Base-by-base conservation (phyloP, 805 yeast genomes). In the Saccharomycopsis oosterbeekiorum region DNA sequence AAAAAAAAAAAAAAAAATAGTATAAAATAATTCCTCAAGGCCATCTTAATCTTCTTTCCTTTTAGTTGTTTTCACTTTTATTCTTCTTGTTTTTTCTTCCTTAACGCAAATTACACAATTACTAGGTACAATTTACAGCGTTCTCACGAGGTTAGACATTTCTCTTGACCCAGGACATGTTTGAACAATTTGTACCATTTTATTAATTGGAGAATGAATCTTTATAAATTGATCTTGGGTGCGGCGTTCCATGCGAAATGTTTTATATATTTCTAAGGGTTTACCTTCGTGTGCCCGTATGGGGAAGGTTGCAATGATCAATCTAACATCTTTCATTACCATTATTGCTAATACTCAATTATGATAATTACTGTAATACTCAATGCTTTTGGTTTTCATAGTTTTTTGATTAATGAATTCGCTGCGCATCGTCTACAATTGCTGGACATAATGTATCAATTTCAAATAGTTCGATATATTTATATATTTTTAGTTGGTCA, bases 281-380 rank as follows among this genome's bases (percentile, higher is more conserved):
- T 73, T 74, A 74, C 85, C 84, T 81, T 81, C 83, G 84, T 80
- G 84, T 76, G 74, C 81, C 82, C 84, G 82, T 74, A 80, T 81
- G 84, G 77, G 84, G 80, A 70, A 67, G 71, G 80, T 76, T 80
- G 85, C 85, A 81, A 81, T 76, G 85, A 81, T 80, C 76, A 74
- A 71, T 81, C 69, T 73, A 66, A 80, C 84, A 80, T 75, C 47
- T 60, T 10, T 37, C 15, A 37, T 10, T 14, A 37, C 12, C 15
- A 29, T 29, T 29, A 3, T 29, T 29, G 34, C 6, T 29, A 29
- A 6, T 29, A 29, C 34, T 29, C 34, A 37, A 37, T 37, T 37
- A 12, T 37, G 15, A 37, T 37, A 37, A 5, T 37, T 37, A 29
- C 34, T 29, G 34, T 29, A 29, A 29, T 29, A 4, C 34, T 4